Percentiles rank a stretch among this genome's conserved stretches.
Conservation (phyloP, 2,329 filamentous ascomycete genomes). For the Biscogniauxia marginata region DNA sequence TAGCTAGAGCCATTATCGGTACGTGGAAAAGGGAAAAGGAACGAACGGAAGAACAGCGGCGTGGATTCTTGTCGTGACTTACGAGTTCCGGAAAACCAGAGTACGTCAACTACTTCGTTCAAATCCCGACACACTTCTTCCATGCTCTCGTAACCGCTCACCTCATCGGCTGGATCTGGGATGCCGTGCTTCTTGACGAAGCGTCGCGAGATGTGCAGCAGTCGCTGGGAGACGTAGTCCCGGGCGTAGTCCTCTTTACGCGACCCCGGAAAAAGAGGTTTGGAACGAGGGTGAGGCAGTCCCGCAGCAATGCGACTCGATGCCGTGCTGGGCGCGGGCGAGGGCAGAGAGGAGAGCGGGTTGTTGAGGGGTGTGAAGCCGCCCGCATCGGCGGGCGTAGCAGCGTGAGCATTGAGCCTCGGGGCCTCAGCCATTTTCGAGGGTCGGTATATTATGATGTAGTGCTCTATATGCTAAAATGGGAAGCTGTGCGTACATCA, state of each 20-base stretch:
- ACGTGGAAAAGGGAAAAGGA: background rate
- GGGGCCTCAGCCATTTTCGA: constrained; percentile 24
- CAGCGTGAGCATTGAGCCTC: constrained; percentile 3
- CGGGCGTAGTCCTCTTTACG: constrained; percentile 60
- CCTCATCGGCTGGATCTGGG: constrained; percentile 44
- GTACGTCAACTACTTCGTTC: constrained; percentile 70
- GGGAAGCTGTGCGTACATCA: background rate
- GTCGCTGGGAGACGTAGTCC: constrained; percentile 53
- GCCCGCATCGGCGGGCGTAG: constrained; percentile 30
- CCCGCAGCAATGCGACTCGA: constrained; percentile 40
- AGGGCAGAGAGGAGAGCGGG: constrained; percentile 42
- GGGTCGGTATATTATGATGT: background rate
- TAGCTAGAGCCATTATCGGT: constrained; percentile 1
- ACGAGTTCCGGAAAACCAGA: constrained; percentile 90
- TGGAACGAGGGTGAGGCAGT: constrained; percentile 56
- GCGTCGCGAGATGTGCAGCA: constrained; percentile 54
- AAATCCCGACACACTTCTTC: constrained; percentile 71
- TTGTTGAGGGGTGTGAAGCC: constrained; percentile 47
- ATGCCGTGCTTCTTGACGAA: constrained; percentile 59
- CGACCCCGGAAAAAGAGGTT: constrained; percentile 54
- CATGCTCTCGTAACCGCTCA: constrained; percentile 59
- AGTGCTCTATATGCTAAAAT: too few species aligned
- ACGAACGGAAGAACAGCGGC: background rate
- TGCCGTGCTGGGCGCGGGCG: constrained; percentile 52
- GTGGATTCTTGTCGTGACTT: constrained; percentile 45